Conservation (phyloP, 1,284 basidiomycete genomes). For the Hypsizygus ulmarius region DNA sequence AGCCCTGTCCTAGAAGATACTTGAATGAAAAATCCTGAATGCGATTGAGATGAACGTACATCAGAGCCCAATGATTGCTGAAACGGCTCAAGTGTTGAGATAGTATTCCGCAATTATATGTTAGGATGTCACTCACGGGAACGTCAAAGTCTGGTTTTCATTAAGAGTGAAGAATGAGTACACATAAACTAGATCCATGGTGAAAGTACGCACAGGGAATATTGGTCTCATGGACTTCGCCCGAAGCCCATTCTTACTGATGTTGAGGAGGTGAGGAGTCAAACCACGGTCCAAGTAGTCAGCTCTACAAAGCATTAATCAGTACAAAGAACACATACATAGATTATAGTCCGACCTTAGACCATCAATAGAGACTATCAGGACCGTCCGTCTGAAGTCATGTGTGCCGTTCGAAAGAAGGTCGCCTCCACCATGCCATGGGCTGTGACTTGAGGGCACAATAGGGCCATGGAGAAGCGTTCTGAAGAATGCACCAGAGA, state of each 20-base stretch:
- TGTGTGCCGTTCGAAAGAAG: conserved; percentile 73
- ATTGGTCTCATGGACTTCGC: conserved; percentile 83
- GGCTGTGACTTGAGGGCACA: conserved; percentile 24
- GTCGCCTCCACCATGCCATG: conserved; percentile 35
- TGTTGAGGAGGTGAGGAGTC: conserved; percentile 77
- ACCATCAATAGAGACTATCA: conserved; percentile 87
- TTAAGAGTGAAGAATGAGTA: background rate
- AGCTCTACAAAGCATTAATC: conserved; percentile 46
- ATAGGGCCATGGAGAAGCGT: conserved; percentile 27
- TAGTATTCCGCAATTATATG: conserved; percentile 1
- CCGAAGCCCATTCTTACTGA: conserved; percentile 76
- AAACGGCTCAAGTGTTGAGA: conserved; percentile 2
- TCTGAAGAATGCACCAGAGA: conserved; percentile 42
- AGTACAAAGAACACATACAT: conserved; percentile 2
- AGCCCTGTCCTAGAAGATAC: conserved; percentile 68
- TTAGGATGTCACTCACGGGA: conserved; percentile 63
- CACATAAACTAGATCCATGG: background rate
- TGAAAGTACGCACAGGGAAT: conserved; percentile 65
- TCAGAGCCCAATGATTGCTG: conserved; percentile 85
- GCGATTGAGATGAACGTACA: conserved; percentile 42
- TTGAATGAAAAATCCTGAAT: background rate
- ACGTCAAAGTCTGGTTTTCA: conserved; percentile 71
- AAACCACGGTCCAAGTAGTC: conserved; percentile 81
- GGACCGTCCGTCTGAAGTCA: conserved; percentile 73
- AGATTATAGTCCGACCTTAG: conserved; percentile 50